Base-by-base conservation (phyloP, 1,284 basidiomycete genomes). In the Austroboletus novae-zelandiae region DNA sequence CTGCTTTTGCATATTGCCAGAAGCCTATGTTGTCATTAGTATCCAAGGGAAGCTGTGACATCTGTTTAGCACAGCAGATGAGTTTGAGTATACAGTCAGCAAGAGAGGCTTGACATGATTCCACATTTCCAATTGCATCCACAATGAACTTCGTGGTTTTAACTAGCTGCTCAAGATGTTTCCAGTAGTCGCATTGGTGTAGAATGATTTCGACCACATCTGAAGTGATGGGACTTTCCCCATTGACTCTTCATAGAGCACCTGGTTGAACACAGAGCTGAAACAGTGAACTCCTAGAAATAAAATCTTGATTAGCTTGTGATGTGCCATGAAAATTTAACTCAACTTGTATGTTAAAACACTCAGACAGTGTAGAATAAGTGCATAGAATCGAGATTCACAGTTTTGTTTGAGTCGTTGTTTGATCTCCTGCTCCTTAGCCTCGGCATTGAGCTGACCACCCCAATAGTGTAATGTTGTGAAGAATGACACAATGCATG, bases 391-490 rank as follows among this genome's bases (percentile, higher is more conserved):
- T 3, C 17, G 42, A 17, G 64, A 58, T 40, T 68, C 56, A 10
- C 55, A 60, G 42, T 69, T 63, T 32, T 54, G 62, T 49, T 68
- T 64, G 11, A 71, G 40, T 18, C 37, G 27, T 11, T 53, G 51
- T 7, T 48, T 59, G 13, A 65, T 46, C 1, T 50, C 43, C 4
- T 56, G 44, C 11, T 45, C 40, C 13, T 23, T 56, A 1, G 65
- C 64, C 18, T 56, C 48, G 6, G 20, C 29, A n/a, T 49, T 48
- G 3, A 56, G 36, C 25, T 52, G 53, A 7, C 65, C 67, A 36
- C 62, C 59, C 67, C 67, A 70, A 49, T 65, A 70, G 42, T 71
- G 67, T 2, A 64, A 70, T 11, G 48, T 42, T 45, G 60, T 64
- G 57, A 71, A 70, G n/a, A 58, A 68, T 67, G 59, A 43, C 11